Conservation (phyloP, 345 rosid species). For the Salix caprea region DNA sequence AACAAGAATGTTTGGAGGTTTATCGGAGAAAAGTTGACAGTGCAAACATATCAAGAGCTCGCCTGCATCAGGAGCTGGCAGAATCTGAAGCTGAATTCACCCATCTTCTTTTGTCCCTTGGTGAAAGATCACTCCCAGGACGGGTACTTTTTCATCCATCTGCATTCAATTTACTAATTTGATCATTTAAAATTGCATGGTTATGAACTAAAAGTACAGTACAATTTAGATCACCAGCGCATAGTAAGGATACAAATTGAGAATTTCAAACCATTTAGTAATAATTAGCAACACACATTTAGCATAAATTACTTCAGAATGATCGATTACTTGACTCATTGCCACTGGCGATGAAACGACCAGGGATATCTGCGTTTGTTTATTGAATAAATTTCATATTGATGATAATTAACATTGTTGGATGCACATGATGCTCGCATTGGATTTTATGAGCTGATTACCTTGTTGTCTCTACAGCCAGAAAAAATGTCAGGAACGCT, state of each 20-base stretch:
- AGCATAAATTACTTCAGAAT: neutral
- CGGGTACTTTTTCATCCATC: constrained; percentile 53
- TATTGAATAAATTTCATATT: neutral
- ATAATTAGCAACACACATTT: neutral
- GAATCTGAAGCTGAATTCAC: constrained; percentile 98
- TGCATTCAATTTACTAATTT: constrained; percentile 6
- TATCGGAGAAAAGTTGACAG: constrained; percentile 93
- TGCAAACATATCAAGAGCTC: constrained; percentile 87
- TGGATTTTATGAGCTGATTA: neutral
- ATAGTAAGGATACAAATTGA: neutral
- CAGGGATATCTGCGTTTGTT: neutral
- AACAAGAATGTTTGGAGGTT: constrained; percentile 86
- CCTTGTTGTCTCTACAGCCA: constrained; percentile 46
- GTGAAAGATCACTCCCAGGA: constrained; percentile 91
- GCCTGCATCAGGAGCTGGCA: constrained; percentile 92
- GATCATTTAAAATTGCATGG: neutral
- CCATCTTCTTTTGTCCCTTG: constrained; percentile 88
- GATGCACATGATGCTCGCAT: neutral
- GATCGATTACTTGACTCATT: neutral
- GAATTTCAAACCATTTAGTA: neutral
- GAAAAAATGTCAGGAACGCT: constrained; percentile 83
- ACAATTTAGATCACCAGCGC: neutral
- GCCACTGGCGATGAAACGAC: neutral
- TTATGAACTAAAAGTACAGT: neutral
- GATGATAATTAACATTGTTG: neutral